Evolutionary conservation across 805 yeast species (phyloP), one percentile per base, ranked within the genome.

Genomic region (Tetrapisispora nanseiensis): DNA sequence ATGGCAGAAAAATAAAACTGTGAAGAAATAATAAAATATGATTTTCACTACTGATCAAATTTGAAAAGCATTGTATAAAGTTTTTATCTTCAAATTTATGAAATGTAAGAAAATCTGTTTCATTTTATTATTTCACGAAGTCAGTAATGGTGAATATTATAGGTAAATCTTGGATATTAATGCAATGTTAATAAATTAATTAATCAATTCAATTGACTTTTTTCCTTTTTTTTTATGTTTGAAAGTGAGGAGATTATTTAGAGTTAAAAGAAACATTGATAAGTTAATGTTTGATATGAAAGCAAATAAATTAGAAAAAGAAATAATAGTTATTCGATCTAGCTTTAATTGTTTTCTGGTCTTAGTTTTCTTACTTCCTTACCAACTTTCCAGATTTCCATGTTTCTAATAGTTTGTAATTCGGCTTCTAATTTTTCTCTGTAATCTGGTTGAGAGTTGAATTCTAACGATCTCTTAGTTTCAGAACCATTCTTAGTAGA

Each of bases 311-410:
- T 38, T 45, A 49, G 43, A 39, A 32, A 21, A 27, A 24, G 15
- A 34, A 28, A 19, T 28, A 21, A n/a, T 5, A 12, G 28, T 23
- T 41, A 18, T 34, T 4, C 27, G 13, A 11, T 29, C 15, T 29
- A 11, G 6, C 13, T 43, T 73, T 84, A 89, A 69, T 82, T 79
- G 92, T 92, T 90, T 77, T 92, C 98, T 63, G 98, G 98, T 75
- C 98, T 89, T 70, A 92, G 82, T 75, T 92, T 92, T 82, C 98
- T 90, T 57, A 92, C 98, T 78, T 92, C 97, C 78, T 90, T 90
- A 67, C 98, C 98, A 59, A 92, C 98, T 66, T 70, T 84, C 98
- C 98, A 92, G 90, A 92, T 92, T 78, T 92, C 98, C 83, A 92
- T 87, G 66, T 76, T 76, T 78, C 97, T 86, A 77, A 92, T 90